Base-by-base conservation (phyloP, 1,284 basidiomycete genomes). In the Rhodotorula sp. region DNA sequence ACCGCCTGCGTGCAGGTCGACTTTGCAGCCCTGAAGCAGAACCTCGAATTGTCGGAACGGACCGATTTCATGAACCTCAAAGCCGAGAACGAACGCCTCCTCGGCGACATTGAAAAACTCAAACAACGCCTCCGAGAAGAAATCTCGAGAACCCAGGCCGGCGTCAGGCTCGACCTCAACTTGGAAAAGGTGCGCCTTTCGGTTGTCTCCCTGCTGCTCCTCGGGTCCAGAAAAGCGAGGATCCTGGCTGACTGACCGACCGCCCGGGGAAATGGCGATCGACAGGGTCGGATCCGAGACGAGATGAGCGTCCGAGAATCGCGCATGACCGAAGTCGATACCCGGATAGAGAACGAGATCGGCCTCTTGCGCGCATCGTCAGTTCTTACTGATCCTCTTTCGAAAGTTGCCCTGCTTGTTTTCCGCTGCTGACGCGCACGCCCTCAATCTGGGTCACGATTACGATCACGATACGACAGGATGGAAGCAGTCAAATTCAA, bases 271-370 rank as follows among this genome's bases (percentile, higher is more conserved):
- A 80, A 10, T 19, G 28, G 15, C 28, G 28, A 28, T 26, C 34
- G n/a, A 16, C 61, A 62, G 62, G 84, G 93, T 6, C 85, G 95
- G 55, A 93, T 98, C 84, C 84, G 97, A 57, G 95, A 99, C 79
- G 95, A 99, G 84, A 90, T 89, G 71, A 90, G 89, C 69, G 88
- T 90, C 59, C 93, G 98, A 79, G 95, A 97, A 78, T 84, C 97
- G 73, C 98, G 98, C 87, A 93, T 99, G 81, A 95, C 95, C 81
- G 97, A 99, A 81, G 94, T 98, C 19, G 95, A 99, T 79, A 98
- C 95, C 3, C 84, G 93, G 77, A 98, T 99, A 78, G 95, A 99
- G 83, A 91, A 92, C 79, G 95, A 98, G 83, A 98, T 98, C 79
- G 93, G 94, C 3, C 88, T 89, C 8, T 81, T 98, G 64, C 84